Conservation (phyloP, 2,329 filamentous ascomycete genomes). For the Sporothrix mexicana region DNA sequence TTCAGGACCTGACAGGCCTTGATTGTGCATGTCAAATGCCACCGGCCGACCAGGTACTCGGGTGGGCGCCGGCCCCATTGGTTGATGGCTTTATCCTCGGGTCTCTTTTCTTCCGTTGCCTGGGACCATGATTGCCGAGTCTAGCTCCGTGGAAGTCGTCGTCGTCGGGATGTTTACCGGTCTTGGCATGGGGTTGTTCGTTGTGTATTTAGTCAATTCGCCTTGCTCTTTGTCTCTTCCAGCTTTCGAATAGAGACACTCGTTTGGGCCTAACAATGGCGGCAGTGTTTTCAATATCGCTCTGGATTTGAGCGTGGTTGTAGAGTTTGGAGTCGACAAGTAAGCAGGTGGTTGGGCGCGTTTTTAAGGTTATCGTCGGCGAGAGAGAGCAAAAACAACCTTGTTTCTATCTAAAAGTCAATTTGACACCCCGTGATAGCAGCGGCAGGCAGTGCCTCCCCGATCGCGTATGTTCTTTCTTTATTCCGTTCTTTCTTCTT, state of each 20-base stretch:
- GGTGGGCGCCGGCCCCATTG: neutral
- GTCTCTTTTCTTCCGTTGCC: neutral
- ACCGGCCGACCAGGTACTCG: constrained; percentile 9
- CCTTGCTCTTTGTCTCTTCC: neutral
- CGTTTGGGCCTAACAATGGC: neutral
- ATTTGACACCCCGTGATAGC: neutral
- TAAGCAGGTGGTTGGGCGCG: neutral
- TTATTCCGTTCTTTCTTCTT: neutral
- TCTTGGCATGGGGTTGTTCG: no score
- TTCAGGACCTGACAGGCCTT: neutral
- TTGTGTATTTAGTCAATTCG: neutral
- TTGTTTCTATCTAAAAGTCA: neutral
- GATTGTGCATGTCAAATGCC: neutral
- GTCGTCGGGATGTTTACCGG: neutral
- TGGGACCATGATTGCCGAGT: neutral
- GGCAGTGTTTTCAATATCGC: neutral
- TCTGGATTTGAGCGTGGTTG: no score
- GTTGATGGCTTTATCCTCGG: neutral
- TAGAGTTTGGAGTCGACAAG: neutral
- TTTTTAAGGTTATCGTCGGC: constrained; percentile 6
- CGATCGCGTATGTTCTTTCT: neutral
- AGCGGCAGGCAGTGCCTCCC: constrained; percentile 4
- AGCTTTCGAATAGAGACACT: neutral
- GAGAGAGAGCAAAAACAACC: neutral
- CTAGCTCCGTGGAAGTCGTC: neutral